Evolutionary conservation across 192 early-diverging fungal species (phyloP), one percentile per base, ranked within the genome.

Genomic region (Mortierella hygrophila): DNA sequence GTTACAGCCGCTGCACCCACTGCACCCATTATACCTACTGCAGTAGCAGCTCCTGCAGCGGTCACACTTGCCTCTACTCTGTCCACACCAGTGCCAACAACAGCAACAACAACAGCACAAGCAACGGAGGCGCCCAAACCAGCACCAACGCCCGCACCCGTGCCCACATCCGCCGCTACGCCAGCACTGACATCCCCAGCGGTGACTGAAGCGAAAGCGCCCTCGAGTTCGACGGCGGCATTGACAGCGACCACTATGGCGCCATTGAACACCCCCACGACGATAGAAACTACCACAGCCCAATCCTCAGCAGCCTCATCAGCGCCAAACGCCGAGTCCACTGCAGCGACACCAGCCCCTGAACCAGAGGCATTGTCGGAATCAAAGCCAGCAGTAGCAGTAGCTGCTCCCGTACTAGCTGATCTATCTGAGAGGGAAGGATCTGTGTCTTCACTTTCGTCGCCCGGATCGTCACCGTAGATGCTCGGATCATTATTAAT

Each of bases 371-470:
- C 37, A 35, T 21, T 23, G 9, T 20, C 68, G 7, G 8, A 57
- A 18, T 8, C 35, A 40, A 18, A 13, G 0, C 13, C 68, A 69
- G 18, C 5, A 40, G 32, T 9, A 41, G 38, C 16, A 42, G 37
- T 35, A 7, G 29, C n/a, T 37, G 23, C 3, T 29, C 23, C 69
- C 23, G 13, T 37, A 20, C 37, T 37, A 6, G 32, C 35, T 21
- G 38, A 18, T 40, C n/a, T 40, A 6, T 35, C 70, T 71, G 70
- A 42, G 6, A 42, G 70, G 20, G 70, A 71, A 23, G 60, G 60
- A 42, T 71, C 70, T 74, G 41, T 18, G 4, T 74, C 72, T 15
- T 74, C 72, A 18, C 44, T 74, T 6, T 52, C 72, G n/a, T 52
- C 72, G 26, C 41, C 72, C 15, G 72, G 72, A 35, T 54, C 47